Percentiles rank a stretch among this genome's conserved stretches.
phyloP scores from a whole-genome alignment of 352 stramenopile genomes.

The Pythium graminicola region DNA sequence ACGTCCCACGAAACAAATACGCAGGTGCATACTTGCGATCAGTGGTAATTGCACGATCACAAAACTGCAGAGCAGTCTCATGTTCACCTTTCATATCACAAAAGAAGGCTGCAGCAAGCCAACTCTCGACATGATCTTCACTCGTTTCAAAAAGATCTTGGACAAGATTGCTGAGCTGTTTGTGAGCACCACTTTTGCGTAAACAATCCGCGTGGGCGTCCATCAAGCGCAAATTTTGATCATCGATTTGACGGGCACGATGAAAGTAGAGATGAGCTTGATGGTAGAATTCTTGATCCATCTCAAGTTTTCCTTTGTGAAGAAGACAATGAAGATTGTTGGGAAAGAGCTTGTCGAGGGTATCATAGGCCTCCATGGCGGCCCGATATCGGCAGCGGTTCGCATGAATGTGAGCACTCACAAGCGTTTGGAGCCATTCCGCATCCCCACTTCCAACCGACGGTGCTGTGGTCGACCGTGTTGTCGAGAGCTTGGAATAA shows the following conservation, averaged over 20 bases:
- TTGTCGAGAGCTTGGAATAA: slow-evolving; percentile 25
- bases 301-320: slow-evolving; percentile 45
- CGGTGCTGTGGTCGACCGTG: background rate
- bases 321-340: slow-evolving; percentile 61
- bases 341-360: slow-evolving; percentile 38
- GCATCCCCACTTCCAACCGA: slow-evolving; percentile 23
- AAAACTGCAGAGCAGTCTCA: slow-evolving; percentile 65
- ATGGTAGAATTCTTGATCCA: slow-evolving; percentile 56
- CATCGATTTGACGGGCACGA: slow-evolving; percentile 54
- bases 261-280: slow-evolving; percentile 48
- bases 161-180: slow-evolving; percentile 59
- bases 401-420: slow-evolving; percentile 45
- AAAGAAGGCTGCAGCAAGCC: slow-evolving; percentile 72
- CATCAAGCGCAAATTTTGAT: slow-evolving; percentile 54
- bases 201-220: slow-evolving; percentile 62
- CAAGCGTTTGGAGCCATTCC: slow-evolving; percentile 53
- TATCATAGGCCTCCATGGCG: slow-evolving; percentile 24
- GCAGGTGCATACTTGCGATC: slow-evolving; percentile 38
- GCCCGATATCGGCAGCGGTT: slow-evolving; percentile 33
- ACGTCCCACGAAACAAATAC: slow-evolving; percentile 50
- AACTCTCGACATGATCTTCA: slow-evolving; percentile 42
- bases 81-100: slow-evolving; percentile 67
- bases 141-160: slow-evolving; percentile 65
- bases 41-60: slow-evolving; percentile 48
- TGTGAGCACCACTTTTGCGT: slow-evolving; percentile 34